Evolutionary conservation across 495 filamentous ascomycete genomes (phyloP), one percentile per base, ranked within the genome.

Genomic region (Ramalina intermedia): DNA sequence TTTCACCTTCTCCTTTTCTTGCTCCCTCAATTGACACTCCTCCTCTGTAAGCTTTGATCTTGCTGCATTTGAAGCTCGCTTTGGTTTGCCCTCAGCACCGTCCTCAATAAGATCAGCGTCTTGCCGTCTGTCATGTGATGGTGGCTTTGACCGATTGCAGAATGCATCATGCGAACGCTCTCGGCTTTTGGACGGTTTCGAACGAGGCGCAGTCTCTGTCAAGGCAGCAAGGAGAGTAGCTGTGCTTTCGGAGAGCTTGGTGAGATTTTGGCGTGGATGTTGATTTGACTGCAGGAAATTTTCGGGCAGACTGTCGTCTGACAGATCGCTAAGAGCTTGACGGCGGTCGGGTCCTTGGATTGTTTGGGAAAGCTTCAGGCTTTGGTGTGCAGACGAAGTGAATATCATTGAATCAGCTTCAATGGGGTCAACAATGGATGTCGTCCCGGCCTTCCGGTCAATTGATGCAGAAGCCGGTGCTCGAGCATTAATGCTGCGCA

Each of bases 351-450:
- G 17, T 45, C 40, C 46, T 37, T 21, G 36, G 2, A 49, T 54
- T 14, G 53, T 21, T 27, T 46, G 33, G n/a, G 46, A 59, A 41
- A 26, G n/a, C 33, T 42, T 27, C 2, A 27, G 24, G 14, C 23
- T 41, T 37, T 60, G 54, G 6, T 62, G 64, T 1, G 61, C 61
- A 14, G 73, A 73, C 14, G 74, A 79, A 0, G 72, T 75, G 55
- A 75, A 72, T 5, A 72, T 49, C 49, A 77, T 72, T 1, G 74
- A 71, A 58, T 79, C 75, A 0, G 65, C 69, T 14, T 47, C 44
- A 11, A 14, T 35, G 4, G 6, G 21, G 21, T 41, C 39, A 41
- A 18, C 21, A 18, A 11, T 23, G 12, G 4, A n/a, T 9, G 39
- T n/a, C 11, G 39, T 23, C 14, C 21, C 39, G 55, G 49, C 36